phyloP scores from a whole-genome alignment of 495 filamentous ascomycete species.

The Penicillium cataractarum region DNA sequence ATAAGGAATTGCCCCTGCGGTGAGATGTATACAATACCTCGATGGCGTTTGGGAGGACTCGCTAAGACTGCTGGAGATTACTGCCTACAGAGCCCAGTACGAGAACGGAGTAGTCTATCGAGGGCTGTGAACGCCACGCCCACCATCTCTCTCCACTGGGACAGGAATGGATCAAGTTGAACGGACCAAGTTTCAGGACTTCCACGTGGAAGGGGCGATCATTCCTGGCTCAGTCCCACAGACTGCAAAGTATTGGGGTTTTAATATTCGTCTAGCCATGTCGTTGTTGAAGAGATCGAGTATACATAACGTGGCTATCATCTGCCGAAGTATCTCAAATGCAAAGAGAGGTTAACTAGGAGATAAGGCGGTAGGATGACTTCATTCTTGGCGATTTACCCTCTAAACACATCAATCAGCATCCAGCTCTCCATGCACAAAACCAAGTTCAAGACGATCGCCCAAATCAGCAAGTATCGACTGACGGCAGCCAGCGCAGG shows the following conservation, averaged over 20 bases:
- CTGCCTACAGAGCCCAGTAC: not conserved
- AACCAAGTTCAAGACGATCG: not conserved
- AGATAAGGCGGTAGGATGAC: not conserved
- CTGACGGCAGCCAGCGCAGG: not conserved
- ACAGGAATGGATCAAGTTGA: not conserved
- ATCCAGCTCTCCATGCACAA: not conserved
- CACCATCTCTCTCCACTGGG: not conserved
- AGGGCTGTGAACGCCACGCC: constrained; percentile 3
- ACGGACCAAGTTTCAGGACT: constrained; percentile 20
- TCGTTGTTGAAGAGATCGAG: not conserved
- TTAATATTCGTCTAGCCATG: not conserved
- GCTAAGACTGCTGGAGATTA: not conserved
- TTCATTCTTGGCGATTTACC: not conserved
- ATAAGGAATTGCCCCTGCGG: not conserved
- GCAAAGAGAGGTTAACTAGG: not conserved
- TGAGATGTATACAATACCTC: not conserved
- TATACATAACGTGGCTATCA: not conserved
- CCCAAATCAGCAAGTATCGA: constrained; percentile 21
- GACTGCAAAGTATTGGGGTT: not conserved
- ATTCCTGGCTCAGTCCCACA: constrained; percentile 1
- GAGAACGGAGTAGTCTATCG: not conserved
- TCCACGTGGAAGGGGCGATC: constrained; percentile 26
- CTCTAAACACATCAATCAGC: not conserved
- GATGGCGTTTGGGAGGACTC: not conserved
- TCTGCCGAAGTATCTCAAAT: not conserved